A percentile compares a stretch with the other conserved stretches of the same genome.
Evolutionary conservation across 2,329 filamentous ascomycete species (phyloP).

Genomic region (Penicillium crustosum): DNA sequence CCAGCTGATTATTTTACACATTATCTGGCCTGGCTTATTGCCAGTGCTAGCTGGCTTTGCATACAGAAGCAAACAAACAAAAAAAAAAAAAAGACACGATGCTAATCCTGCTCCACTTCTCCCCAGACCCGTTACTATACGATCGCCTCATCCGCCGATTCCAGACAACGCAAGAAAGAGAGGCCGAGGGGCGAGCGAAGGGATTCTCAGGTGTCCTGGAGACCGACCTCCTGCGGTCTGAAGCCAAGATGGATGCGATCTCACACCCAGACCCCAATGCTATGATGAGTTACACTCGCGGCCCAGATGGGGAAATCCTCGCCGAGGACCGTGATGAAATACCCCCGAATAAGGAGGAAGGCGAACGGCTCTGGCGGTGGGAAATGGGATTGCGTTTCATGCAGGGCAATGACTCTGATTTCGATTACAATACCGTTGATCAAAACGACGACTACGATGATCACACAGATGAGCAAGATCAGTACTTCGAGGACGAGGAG

Average conservation of each 20-base stretch:
- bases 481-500: constrained; percentile 78
- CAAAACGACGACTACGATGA: constrained; percentile 70
- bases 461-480: constrained; percentile 64
- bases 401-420: constrained; percentile 71
- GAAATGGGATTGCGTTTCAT: constrained; percentile 75
- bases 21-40: background rate
- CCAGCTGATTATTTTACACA: constrained; percentile 13
- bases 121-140: constrained; percentile 73
- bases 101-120: constrained; percentile 29
- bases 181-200: constrained; percentile 69
- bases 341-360: constrained; percentile 64
- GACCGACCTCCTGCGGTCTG: constrained; percentile 72
- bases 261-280: constrained; percentile 53
- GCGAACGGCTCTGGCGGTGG: constrained; percentile 65
- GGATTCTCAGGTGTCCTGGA: constrained; percentile 79
- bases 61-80: constrained; percentile 9
- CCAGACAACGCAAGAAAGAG: constrained; percentile 70
- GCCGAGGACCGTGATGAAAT: constrained; percentile 60
- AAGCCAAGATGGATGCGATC: constrained; percentile 69
- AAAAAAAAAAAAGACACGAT: constrained; percentile 11
- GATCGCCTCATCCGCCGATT: constrained; percentile 76
- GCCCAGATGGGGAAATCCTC: constrained; percentile 56
- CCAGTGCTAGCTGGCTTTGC: constrained; percentile 11
- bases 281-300: constrained; percentile 52
- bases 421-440: constrained; percentile 73